Conservation (phyloP, 352 stramenopile genomes). For the Phytophthora vignae region DNA sequence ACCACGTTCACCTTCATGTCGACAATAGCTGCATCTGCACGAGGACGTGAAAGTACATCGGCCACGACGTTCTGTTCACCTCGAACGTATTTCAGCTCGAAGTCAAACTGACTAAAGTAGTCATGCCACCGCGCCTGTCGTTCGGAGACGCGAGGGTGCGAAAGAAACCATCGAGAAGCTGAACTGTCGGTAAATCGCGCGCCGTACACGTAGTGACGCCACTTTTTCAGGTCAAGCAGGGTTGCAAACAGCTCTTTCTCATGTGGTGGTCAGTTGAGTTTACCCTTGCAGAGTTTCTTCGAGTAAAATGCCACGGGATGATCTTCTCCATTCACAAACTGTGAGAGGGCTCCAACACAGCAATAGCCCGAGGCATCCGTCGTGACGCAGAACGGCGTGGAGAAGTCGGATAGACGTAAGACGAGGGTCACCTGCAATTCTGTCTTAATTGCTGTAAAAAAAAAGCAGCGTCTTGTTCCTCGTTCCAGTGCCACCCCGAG, state of each 20-base stretch:
- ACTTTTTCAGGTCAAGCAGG: not conserved
- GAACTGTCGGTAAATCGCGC: not conserved
- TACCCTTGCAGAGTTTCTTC: not conserved
- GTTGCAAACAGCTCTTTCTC: not conserved
- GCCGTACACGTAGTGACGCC: not conserved
- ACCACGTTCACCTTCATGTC: not conserved
- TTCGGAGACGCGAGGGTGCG: not conserved
- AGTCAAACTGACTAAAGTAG: not conserved
- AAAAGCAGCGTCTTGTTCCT: not conserved
- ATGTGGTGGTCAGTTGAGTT: not conserved
- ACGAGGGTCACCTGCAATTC: not conserved
- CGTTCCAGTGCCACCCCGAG: not conserved
- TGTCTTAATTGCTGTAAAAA: not conserved
- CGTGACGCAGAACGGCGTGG: not conserved
- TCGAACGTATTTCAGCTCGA: not conserved
- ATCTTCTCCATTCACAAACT: not conserved
- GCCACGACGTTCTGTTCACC: not conserved
- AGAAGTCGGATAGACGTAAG: not conserved
- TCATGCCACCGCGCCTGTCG: not conserved
- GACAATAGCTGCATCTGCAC: not conserved
- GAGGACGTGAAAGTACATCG: not conserved
- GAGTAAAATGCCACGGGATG: not conserved
- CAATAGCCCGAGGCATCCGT: not conserved
- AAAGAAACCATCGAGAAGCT: not conserved
- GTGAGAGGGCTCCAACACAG: not conserved